These are phyloP conservation scores for Globisporangium acanthophoron DNA, from an alignment of 352 stramenopile species.

Conservation along the genomic window DNA sequence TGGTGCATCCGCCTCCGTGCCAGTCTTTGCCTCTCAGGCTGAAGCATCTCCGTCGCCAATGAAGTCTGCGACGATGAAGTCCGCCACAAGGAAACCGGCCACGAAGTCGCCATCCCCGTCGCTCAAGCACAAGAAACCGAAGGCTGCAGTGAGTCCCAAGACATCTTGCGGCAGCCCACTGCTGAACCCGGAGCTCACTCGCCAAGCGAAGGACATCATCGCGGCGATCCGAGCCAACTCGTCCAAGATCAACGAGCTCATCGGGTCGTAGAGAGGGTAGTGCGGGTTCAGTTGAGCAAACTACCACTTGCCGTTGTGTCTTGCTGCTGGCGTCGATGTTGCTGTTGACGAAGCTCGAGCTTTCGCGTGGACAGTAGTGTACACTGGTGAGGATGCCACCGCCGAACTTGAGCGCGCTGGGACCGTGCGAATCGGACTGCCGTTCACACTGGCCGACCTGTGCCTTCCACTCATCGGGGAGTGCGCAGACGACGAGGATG, in stretches of 20 bases:
- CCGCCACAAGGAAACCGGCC: conserved; percentile 3
- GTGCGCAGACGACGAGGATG: neutral
- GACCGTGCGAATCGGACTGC: neutral
- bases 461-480: neutral
- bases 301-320: neutral
- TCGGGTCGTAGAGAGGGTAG: conserved; percentile 9
- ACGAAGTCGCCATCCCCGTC: conserved; percentile 16
- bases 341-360: neutral
- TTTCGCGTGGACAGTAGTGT: neutral
- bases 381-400: neutral
- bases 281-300: neutral
- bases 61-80: neutral
- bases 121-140: conserved; percentile 8
- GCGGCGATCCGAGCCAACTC: conserved; percentile 53
- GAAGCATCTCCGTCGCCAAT: neutral
- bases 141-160: neutral
- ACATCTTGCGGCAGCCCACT: conserved; percentile 16
- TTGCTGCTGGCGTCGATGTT: neutral
- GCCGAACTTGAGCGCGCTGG: neutral
- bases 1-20: conserved; percentile 16
- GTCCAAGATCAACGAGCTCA: conserved; percentile 74
- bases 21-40: conserved; percentile 14
- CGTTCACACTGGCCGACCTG: neutral
- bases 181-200: conserved; percentile 47
- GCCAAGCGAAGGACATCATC: conserved; percentile 55